Evolutionary conservation across 164 flowering plant genomes (phyloP), one percentile per base, ranked within the genome.

Genomic region (Santalum album): DNA sequence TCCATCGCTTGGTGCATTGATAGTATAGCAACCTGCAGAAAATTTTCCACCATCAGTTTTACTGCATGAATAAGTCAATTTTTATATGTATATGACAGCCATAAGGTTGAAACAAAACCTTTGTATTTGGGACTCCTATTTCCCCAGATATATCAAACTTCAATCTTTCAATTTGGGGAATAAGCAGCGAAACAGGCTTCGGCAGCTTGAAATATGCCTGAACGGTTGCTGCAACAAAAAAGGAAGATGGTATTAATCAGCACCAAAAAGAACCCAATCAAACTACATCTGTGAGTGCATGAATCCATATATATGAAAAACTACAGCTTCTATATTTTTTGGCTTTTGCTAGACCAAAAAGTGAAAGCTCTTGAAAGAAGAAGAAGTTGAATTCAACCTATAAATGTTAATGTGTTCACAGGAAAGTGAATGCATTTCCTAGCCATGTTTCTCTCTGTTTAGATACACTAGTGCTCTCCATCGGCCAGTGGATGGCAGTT

Each of bases 111-210:
- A 45, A 38, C 19, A 35, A 50, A 17, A 87, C 96, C 83, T 78
- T 76, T 25, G 78, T 63, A 62, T 63, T 26, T 20, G 90, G 90
- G 19, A 77, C 54, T 25, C 79, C 86, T 52, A 84, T 65, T 65
- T 84, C 91, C 15, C 46, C 78, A 51, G 57, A 56, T 32, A 87
- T 64, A 53, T 87, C 92, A 66, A 69, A 65, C 67, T 87, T 83
- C 58, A 87, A 68, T 65, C 62, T 67, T 58, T 53, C 57, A 46
- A 75, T 72, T 43, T 61, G 77, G 0, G 74, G 72, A 61, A 79
- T 34, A 69, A 87, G 81, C 61, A 73, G 47, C 0, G 74, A 57
- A 49, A 75, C 75, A 14, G 91, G 83, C 73, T 58, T 81, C 53
- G 72, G 67, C 43, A 87, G 61, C 59, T 49, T 68, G 71, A 87